Conservation (phyloP, 352 stramenopile genomes). For the Pilasporangium apinafurcum region DNA sequence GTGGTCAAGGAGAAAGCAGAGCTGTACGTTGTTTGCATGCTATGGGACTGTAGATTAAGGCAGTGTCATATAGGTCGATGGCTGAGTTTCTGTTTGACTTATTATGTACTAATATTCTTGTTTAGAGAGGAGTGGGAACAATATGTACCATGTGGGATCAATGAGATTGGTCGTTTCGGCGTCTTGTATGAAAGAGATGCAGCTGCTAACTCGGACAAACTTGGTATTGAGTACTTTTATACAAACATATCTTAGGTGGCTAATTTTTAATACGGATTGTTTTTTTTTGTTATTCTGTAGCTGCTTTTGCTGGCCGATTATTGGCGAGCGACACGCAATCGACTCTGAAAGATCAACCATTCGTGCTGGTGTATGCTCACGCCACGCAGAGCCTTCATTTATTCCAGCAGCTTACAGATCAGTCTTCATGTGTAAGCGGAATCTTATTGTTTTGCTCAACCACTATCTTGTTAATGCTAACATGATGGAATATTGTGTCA, state of each 20-base stretch:
- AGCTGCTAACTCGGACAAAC: not conserved
- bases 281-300: not conserved
- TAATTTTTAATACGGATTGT: not conserved
- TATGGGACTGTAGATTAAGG: too few species aligned
- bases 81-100: not conserved
- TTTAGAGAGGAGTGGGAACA: not conserved
- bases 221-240: not conserved
- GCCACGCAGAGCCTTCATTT: slow-evolving; percentile 7
- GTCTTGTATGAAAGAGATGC: slow-evolving; percentile 4
- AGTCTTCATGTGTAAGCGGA: too few species aligned
- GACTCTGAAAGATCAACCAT: not conserved
- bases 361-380: slow-evolving; percentile 18
- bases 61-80: too few species aligned
- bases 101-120: not conserved
- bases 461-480: too few species aligned
- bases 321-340: too few species aligned
- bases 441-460: too few species aligned
- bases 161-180: slow-evolving; percentile 1
- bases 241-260: too few species aligned
- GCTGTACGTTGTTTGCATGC: slow-evolving; percentile 3
- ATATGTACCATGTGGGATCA: slow-evolving; percentile 3
- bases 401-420: not conserved
- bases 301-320: too few species aligned
- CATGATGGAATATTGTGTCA: too few species aligned
- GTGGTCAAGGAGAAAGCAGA: not conserved